Percentiles rank a stretch among this genome's conserved stretches.
These are phyloP conservation scores for Sporisorium sorghi DNA, from an alignment of 1,284 basidiomycete genomes.

Conservation along the genomic window DNA sequence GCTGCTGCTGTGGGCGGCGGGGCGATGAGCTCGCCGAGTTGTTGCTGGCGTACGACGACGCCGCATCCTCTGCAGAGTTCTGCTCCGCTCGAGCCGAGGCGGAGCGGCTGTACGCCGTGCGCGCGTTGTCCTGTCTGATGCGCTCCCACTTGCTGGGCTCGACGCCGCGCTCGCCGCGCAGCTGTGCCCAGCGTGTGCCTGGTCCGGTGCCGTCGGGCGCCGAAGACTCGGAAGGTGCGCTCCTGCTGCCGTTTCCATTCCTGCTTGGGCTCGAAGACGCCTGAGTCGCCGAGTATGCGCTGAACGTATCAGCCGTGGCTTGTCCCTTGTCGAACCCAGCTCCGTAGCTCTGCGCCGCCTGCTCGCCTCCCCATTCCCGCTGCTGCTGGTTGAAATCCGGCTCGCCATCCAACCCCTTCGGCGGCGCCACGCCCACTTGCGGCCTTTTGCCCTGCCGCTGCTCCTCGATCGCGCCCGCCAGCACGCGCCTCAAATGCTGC, in stretches of 20 bases:
- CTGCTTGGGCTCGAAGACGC: slow-evolving; percentile 1
- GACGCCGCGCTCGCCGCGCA: slow-evolving; percentile 43
- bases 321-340: slow-evolving; percentile 6
- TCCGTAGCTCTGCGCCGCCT: slow-evolving; percentile 11
- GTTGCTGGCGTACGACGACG: slow-evolving; percentile 3
- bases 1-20: slow-evolving; percentile 9
- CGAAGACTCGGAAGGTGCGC: neutral
- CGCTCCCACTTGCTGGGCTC: slow-evolving; percentile 57
- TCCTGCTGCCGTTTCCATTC: neutral
- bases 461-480: slow-evolving; percentile 43
- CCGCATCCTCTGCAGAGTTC: slow-evolving; percentile 11
- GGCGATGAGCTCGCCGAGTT: neutral
- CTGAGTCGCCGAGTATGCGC: slow-evolving; percentile 18
- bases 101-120: slow-evolving; percentile 36
- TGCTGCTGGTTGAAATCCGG: slow-evolving; percentile 17
- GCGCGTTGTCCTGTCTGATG: slow-evolving; percentile 55
- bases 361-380: slow-evolving; percentile 39
- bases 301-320: slow-evolving; percentile 16
- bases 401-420: slow-evolving; percentile 39
- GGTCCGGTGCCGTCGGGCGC: slow-evolving; percentile 34
- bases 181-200: slow-evolving; percentile 48
- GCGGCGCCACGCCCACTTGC: slow-evolving; percentile 34
- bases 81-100: slow-evolving; percentile 12
- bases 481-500: slow-evolving; percentile 40
- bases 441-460: slow-evolving; percentile 32